Evolutionary conservation across 345 rosid genomes (phyloP), one percentile per base, ranked within the genome.

Genomic region (Pistacia atlantica): DNA sequence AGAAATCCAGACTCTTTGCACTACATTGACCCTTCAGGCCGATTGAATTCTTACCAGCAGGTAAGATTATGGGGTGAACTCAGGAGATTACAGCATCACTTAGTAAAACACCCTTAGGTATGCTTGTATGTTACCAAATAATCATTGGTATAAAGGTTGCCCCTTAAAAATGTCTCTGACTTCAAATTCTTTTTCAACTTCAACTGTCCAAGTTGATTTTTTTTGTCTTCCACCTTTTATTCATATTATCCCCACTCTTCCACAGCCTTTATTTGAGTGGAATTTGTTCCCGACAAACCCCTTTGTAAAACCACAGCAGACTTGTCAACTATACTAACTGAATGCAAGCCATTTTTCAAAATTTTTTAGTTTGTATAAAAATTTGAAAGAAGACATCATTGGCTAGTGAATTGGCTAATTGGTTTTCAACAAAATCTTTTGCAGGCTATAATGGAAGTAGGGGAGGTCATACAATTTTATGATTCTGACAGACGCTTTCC

Each of bases 391-490:
- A 51, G 64, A 61, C 16, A 57, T 48, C 20, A 25, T 33, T 54
- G 71, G 52, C 52, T 48, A n/a, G 33, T 14, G 42, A 73, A 33
- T 13, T 77, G 48, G 58, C 46, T 42, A 42, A 42, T 42, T 42
- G 46, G 46, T 42, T 42, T 42, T 28, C 58, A 25, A 42, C 11
- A 14, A 54, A 22, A 54, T 67, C 13, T 46, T 76, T 77, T 73
- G 35, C 84, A 93, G 98, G 95, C 98, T 78, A 91, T 95, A 75
- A 81, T 78, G 87, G 97, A 91, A 66, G 93, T 89, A 62, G 98
- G 97, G 65, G 92, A 95, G 83, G 97, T 93, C 3, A 86, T 93
- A 63, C 93, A 95, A 76, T 90, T 95, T 78, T 93, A 95, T 37
- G 98, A 93, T 86, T 86, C 92, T 13, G 97, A 95, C 78, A 86